Base-by-base conservation (phyloP, 2,329 filamentous ascomycete species). In the Trichoderma koningiopsis region DNA sequence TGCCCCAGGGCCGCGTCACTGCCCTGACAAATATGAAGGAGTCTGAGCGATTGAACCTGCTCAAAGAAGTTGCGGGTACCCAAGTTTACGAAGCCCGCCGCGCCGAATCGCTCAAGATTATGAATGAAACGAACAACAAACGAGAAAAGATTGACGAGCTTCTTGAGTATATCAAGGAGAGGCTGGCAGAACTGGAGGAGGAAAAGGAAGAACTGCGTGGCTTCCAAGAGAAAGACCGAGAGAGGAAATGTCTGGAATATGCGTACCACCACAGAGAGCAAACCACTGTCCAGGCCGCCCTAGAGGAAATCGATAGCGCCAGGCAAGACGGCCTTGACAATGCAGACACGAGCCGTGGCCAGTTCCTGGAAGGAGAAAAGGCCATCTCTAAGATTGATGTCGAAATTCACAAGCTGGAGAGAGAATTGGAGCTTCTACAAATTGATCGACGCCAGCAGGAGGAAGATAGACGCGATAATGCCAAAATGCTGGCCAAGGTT, bases 1-100 rank as follows among this genome's bases (percentile, higher is more conserved):
- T 99, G 2, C 96, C 96, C 0, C 96, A 99, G 79, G 96, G 96
- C 66, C 93, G 96, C 77, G 94, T 99, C 70, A 98, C 96, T 0
- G 91, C 93, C 29, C 85, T 99, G 77, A 99, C 96, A 56, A 99
- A 98, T 79, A 99, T 99, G 96, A 97, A 97, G 80, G 96, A 99
- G 79, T 89, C 90, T 0, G 94, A 97, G 79, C 89, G 96, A 64
- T 82, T 99, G 72, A 94, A 92, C 73, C 84, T 99, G 70, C 83
- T 99, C 71, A 99, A 99, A 81, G 96, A 98, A 77, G 96, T 99
- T n/a, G 96, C 96, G 0, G 96, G 96, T 71, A 99, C 96, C 8
- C 94, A 97, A 76, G 94, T 97, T 56, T 99, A 99, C 81, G 96
- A 99, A 81, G 91, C 93, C 65, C 91, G 95, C 68, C 89, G 96